Conservation (phyloP, 768 basidiomycete genomes). For the Psilocybe azurescens region DNA sequence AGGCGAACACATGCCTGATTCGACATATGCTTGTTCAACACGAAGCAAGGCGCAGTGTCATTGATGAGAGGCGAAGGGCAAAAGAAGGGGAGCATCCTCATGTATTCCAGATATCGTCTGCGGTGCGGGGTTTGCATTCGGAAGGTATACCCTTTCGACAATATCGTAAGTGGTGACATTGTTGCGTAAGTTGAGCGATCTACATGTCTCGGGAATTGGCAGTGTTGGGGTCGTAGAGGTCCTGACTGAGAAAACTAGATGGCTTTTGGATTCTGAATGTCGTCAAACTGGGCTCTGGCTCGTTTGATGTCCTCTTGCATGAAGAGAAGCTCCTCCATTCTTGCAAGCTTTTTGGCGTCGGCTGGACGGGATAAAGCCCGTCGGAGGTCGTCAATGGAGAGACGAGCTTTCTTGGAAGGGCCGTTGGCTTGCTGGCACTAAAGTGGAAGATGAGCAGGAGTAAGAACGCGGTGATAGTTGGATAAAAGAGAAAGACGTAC, state of each 20-base stretch:
- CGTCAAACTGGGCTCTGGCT: constrained; percentile 78
- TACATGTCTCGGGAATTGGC: not conserved
- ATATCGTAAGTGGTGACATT: not conserved
- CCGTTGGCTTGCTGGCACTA: constrained; percentile 81
- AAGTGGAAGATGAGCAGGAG: constrained; percentile 14
- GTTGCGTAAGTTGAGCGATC: not conserved
- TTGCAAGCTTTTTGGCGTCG: constrained; percentile 91
- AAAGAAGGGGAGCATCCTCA: too few species aligned
- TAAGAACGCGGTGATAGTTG: constrained; percentile 10
- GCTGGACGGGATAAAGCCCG: constrained; percentile 80
- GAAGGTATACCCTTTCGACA: too few species aligned
- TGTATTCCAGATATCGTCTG: too few species aligned
- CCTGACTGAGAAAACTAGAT: constrained; percentile 5
- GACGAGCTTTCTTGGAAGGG: constrained; percentile 69
- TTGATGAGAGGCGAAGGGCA: too few species aligned
- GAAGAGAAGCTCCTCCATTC: constrained; percentile 91
- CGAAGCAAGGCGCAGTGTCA: too few species aligned
- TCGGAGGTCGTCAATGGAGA: constrained; percentile 87
- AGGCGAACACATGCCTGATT: too few species aligned
- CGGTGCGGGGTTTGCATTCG: too few species aligned
- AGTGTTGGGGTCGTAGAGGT: not conserved
- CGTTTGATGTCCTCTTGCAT: constrained; percentile 96
- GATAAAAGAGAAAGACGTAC: constrained; percentile 52
- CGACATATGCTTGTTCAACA: too few species aligned
- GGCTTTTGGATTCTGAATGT: constrained; percentile 34